Evolutionary conservation across 1,139 yeast genomes (phyloP).

Genomic region (Kodamaea alishanica): DNA sequence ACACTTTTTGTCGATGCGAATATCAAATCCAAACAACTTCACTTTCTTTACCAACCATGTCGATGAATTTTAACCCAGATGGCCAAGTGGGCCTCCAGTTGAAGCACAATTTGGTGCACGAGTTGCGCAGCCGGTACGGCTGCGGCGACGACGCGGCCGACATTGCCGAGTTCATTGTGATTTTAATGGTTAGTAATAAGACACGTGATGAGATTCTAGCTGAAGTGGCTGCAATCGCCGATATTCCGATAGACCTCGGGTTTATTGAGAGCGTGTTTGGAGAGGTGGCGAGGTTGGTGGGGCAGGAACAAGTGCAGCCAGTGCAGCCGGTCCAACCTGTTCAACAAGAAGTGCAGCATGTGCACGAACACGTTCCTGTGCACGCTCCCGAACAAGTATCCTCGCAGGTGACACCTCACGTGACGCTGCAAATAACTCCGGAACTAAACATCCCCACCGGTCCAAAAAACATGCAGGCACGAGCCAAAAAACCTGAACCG

Average conservation of each 20-base stretch:
- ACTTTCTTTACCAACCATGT: conserved; percentile 8
- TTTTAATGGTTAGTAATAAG: conserved; percentile 70
- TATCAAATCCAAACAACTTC: not conserved
- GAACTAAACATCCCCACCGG: conserved; percentile 10
- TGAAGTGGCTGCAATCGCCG: conserved; percentile 66
- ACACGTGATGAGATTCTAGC: conserved; percentile 57
- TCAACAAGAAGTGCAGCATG: conserved; percentile 10
- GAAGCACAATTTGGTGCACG: conserved; percentile 34
- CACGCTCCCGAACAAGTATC: conserved; percentile 3
- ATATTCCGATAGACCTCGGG: conserved; percentile 53
- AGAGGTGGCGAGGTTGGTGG: conserved; percentile 45
- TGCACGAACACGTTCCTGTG: conserved; percentile 14
- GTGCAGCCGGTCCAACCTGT: conserved; percentile 5
- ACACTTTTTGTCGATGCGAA: not conserved
- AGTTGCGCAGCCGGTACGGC: conserved; percentile 33
- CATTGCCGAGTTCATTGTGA: conserved; percentile 75
- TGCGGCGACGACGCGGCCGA: conserved; percentile 65
- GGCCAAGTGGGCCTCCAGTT: conserved; percentile 41
- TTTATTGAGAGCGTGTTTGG: conserved; percentile 52
- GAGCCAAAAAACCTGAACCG: conserved; percentile 4
- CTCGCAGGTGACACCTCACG: not conserved
- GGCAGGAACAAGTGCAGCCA: conserved; percentile 12
- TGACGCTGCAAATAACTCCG: not conserved
- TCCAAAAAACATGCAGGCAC: conserved; percentile 13
- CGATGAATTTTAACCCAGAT: conserved; percentile 37